A percentile compares a stretch with the other conserved stretches of the same genome.
These are phyloP conservation scores for Fusarium napiforme DNA, from an alignment of 2,329 filamentous ascomycete genomes.

Conservation along the genomic window DNA sequence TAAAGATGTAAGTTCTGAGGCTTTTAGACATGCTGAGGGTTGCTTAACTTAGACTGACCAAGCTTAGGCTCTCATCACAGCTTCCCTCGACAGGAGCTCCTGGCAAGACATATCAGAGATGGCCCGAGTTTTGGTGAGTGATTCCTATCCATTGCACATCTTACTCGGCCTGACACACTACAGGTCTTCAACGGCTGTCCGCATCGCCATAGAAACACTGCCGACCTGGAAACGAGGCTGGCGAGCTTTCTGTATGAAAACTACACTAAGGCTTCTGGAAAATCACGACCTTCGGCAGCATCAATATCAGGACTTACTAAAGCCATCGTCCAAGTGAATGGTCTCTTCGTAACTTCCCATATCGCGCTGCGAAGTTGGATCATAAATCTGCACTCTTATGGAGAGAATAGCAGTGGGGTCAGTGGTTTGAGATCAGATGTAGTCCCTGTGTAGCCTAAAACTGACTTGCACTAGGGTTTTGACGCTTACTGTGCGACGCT, in stretches of 20 bases:
- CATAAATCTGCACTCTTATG: fast-evolving
- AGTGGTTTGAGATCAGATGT: fast-evolving
- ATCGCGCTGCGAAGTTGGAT: fast-evolving
- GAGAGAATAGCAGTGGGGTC: neutral
- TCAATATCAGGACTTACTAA: neutral
- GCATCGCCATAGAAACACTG: neutral
- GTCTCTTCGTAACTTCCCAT: neutral
- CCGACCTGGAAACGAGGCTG: neutral
- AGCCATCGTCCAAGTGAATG: neutral
- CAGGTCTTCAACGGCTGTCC: neutral
- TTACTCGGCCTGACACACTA: fast-evolving
- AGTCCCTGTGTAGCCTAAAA: fast-evolving
- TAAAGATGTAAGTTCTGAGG: neutral
- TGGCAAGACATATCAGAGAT: slow-evolving; percentile 8
- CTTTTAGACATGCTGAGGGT: fast-evolving
- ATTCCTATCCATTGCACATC: fast-evolving
- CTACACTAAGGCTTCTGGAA: fast-evolving
- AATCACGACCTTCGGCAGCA: fast-evolving
- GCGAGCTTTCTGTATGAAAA: neutral
- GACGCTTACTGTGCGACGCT: neutral
- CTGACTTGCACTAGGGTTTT: fast-evolving
- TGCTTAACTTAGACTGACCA: neutral
- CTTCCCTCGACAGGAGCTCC: neutral
- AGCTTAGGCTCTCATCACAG: neutral
- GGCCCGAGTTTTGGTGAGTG: neutral